Evolutionary conservation across 2,329 filamentous ascomycete species (phyloP), one percentile per base, ranked within the genome.

Genomic region (Leptographium wingfieldii): DNA sequence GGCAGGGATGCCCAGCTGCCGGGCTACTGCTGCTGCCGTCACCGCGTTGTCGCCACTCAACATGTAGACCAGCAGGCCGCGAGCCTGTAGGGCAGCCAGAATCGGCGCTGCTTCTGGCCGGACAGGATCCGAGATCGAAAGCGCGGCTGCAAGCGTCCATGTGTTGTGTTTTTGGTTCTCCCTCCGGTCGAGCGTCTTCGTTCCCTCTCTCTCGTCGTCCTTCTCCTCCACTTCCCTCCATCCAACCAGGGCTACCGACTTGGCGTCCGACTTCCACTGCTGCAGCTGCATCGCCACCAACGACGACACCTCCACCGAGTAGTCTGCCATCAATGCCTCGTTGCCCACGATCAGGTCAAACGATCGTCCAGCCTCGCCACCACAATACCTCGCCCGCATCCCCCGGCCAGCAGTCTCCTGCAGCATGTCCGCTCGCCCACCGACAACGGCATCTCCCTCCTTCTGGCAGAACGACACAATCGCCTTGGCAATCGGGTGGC

Each of bases 21-120:
- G 74, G 1, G 88, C 92, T 3, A 96, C 89, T 0, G 90, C 90
- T 25, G 80, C 77, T 2, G 92, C 92, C 0, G 92, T 96, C n/a
- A 77, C 84, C n/a, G 77, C 75, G 68, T 96, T 96, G 74, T 96
- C 92, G 35, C 92, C 92, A 0, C 90, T 95, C 46, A 96, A 84
- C 90, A 96, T 95, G 84, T 87, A 96, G 4, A 95, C 87, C 38
- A 85, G 81, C 55, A 88, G 85, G 25, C 86, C 84, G 19, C 81
- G 80, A 5, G 78, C 72, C 52, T 82, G 80, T 0, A 96, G 81
- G 1, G 84, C 77, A 7, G 73, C 71, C 61, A 95, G 80, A 22
- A 92, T 83, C 9, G 74, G 68, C 1, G 74, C 72, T 0, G 90
- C 85, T 71, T 95, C 89, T 0, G 83, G 80, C 2, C 92, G 86